Conservation (phyloP, 768 basidiomycete species). For the Lentinula raphanica region DNA sequence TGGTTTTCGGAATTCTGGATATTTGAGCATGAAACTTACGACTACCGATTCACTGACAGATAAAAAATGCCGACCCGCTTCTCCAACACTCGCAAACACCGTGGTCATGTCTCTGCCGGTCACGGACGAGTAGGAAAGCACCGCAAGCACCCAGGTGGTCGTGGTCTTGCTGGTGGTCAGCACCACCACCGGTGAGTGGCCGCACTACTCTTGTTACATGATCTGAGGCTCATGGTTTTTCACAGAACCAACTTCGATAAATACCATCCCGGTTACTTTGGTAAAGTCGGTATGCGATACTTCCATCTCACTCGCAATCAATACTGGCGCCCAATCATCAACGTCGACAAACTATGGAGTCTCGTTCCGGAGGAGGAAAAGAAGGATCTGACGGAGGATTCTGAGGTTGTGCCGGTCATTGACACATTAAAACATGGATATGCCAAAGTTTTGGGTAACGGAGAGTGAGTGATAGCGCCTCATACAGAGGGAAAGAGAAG, state of each 20-base stretch:
- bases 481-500: background rate
- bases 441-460: conserved; percentile 94
- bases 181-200: conserved; percentile 91
- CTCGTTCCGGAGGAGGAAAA: conserved; percentile 85
- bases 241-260: conserved; percentile 93
- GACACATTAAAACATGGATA: conserved; percentile 82
- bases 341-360: conserved; percentile 96
- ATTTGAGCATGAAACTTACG: background rate
- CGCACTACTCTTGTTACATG: background rate
- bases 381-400: conserved; percentile 64
- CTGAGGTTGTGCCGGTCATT: conserved; percentile 90
- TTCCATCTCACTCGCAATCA: conserved; percentile 93
- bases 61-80: conserved; percentile 90
- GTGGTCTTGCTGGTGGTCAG: conserved; percentile 99
- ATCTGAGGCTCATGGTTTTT: background rate
- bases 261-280: conserved; percentile 99
- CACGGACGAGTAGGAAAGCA: conserved; percentile 99
- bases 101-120: conserved; percentile 99
- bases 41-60: background rate
- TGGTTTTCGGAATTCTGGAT: background rate
- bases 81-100: conserved; percentile 97
- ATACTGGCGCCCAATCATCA: conserved; percentile 93
- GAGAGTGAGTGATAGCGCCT: conserved; percentile 50
- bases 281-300: conserved; percentile 99
- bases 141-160: conserved; percentile 99